These are phyloP conservation scores for Fusarium neocosmosporiellum DNA, from an alignment of 2,329 filamentous ascomycete species.

Conservation along the genomic window DNA sequence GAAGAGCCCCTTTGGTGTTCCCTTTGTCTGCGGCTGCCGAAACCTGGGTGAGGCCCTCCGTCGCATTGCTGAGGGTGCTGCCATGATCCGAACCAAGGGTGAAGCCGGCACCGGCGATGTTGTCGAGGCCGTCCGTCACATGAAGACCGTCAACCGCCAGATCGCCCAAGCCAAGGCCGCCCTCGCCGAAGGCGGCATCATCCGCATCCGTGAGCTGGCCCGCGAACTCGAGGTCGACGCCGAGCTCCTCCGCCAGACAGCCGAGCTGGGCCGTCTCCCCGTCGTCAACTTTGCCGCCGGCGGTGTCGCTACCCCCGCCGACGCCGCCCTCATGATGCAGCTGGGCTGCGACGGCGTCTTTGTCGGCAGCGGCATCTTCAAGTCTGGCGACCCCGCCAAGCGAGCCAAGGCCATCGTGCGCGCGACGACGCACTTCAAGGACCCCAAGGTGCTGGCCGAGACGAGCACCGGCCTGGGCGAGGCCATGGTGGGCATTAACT, in stretches of 20 bases:
- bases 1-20: conserved; percentile 83
- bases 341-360: conserved; percentile 98
- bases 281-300: conserved; percentile 98
- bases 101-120: conserved; percentile 98
- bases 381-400: conserved; percentile 90
- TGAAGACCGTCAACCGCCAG: conserved; percentile 87
- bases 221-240: conserved; percentile 84
- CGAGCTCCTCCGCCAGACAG: conserved; percentile 85
- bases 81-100: conserved; percentile 99
- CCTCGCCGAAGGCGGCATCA: conserved; percentile 65
- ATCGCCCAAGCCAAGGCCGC: conserved; percentile 85
- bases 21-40: conserved; percentile 96
- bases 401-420: conserved; percentile 94
- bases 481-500: conserved; percentile 97
- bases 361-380: conserved; percentile 97
- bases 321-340: conserved; percentile 98
- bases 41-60: conserved; percentile 94
- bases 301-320: conserved; percentile 98
- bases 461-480: conserved; percentile 92
- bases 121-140: conserved; percentile 95
- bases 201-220: conserved; percentile 75
- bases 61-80: conserved; percentile 90
- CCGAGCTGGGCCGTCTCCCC: conserved; percentile 86
- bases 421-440: conserved; percentile 90
- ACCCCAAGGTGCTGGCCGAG: conserved; percentile 86